These are phyloP conservation scores for Candida lessepsii DNA, from an alignment of 805 yeast genomes.

Conservation along the genomic window DNA sequence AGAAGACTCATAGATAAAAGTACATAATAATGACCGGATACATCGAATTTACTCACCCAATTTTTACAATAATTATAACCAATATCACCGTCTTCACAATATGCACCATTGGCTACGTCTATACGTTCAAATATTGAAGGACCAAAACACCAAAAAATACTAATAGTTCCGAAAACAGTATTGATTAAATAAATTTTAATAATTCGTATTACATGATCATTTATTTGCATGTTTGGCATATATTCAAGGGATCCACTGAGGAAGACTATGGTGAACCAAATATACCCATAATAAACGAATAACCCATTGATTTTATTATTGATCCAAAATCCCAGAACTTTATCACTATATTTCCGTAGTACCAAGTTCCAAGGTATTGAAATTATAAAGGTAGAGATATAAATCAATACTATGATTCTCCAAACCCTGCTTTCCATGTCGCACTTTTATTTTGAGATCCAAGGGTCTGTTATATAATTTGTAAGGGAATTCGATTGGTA, in stretches of 20 bases:
- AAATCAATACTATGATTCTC: constrained; percentile 5
- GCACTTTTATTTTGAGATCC: neutral
- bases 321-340: constrained; percentile 18
- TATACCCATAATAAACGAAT: constrained; percentile 29
- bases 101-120: constrained; percentile 38
- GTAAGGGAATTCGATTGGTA: too few relatives aligned
- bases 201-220: neutral
- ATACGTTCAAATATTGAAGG: constrained; percentile 32
- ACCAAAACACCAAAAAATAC: constrained; percentile 35
- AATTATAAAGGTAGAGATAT: constrained; percentile 16
- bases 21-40: constrained; percentile 53
- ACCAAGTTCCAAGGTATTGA: constrained; percentile 23
- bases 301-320: constrained; percentile 15
- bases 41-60: constrained; percentile 54
- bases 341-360: constrained; percentile 14
- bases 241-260: constrained; percentile 1
- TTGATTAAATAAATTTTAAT: constrained; percentile 5
- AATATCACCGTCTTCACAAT: constrained; percentile 22
- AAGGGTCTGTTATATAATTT: neutral
- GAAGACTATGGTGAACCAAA: constrained; percentile 25
- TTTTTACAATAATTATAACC: constrained; percentile 8
- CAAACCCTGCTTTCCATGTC: constrained; percentile 5
- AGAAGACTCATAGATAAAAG: constrained; percentile 40
- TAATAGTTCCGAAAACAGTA: neutral
- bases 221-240: neutral